Base-by-base conservation (phyloP, 371 early-diverging fungal genomes). In the Mucor sp. region DNA sequence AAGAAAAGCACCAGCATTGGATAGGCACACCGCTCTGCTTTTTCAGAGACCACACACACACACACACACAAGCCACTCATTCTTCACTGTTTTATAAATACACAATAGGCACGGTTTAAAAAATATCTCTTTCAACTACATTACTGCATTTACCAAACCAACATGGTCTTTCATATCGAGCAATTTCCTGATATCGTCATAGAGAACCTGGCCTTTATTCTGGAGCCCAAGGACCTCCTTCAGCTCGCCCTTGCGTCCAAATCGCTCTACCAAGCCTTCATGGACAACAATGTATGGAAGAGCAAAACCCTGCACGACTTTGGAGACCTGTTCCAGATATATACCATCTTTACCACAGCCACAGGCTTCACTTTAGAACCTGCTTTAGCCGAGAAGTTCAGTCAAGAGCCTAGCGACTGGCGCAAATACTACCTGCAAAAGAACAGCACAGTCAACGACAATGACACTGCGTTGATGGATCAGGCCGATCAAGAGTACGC, bases 301-400 rank as follows among this genome's bases (percentile, higher is more conserved):
- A 65, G 57, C 30, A 85, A 85, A 66, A 74, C 80, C 12, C 50
- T 81, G 4, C 76, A 74, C 50, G 85, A 85, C 55, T 85, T 85
- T 75, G 85, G 85, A 28, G 79, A 85, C 60, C 59, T 83, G 8
- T 85, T 85, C 65, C 74, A 80, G 14, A 75, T 82, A 35, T 81
- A 83, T 57, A 68, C 74, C 44, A 76, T 85, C 33, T 73, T 85
- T n/a, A 71, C 72, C 23, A 76, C 81, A 41, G 75, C 81, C 11
- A 65, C 68, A 43, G 83, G 79, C 15, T 63, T 84, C 32, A 72
- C 77, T 19, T 59, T 84, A 3, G 85, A 75, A 3, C 61, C 67
- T 23, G 60, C 59, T 6, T 44, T 77, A 32, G 62, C 65, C 17
- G 72, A 72, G 21, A 75, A 75, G 48, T 81, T 79, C 23, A 55